Evolutionary conservation across 768 basidiomycete genomes (phyloP), one percentile per base, ranked within the genome.

Genomic region (Hypsizygus marmoreus): DNA sequence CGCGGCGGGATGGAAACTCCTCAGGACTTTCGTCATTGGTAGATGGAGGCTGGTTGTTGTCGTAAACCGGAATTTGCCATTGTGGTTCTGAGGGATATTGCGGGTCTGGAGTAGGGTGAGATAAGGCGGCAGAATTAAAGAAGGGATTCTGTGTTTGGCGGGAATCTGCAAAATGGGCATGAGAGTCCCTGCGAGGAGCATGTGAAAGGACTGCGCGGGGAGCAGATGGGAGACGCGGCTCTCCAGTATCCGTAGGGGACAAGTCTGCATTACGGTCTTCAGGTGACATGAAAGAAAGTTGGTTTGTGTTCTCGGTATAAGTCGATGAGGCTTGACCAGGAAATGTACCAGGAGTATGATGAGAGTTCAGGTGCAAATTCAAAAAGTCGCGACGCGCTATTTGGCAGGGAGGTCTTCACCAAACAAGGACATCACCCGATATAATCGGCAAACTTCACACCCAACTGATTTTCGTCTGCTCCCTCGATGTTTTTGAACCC

Each of bases 401-500:
- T 54, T 7, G 29, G 22, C 22, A 42, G 4, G 16, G n/a, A 52
- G 8, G 42, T 14, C 22, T 20, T n/a, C 24, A 42, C 25, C 53
- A 54, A 52, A 44, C 14, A 46, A 19, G 10, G 42, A 38, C 37
- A 26, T 47, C 44, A 30, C 25, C 29, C 32, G 29, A n/a, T 55
- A 49, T 65, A 70, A 25, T 71, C 65, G 20, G 61, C 69, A 55
- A 87, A 77, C 37, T 65, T 70, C 49, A 88, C 64, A 2, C 84
- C 86, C 64, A 87, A 57, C 46, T 69, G 63, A 41, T 76, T 73
- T 8, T 63, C 68, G 25, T 71, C 73, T 12, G 75, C 76, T 0
- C 78, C 82, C 14, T 77, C 73, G 41, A 88, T 74, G 11, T 61
- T 57, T 60, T 67, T 64, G 62, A 89, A 90, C 9, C 85, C 86